A percentile compares a stretch with the other conserved stretches of the same genome.
These are phyloP conservation scores for Melastoma malabathricum DNA, from an alignment of 345 rosid species.

Conservation along the genomic window DNA sequence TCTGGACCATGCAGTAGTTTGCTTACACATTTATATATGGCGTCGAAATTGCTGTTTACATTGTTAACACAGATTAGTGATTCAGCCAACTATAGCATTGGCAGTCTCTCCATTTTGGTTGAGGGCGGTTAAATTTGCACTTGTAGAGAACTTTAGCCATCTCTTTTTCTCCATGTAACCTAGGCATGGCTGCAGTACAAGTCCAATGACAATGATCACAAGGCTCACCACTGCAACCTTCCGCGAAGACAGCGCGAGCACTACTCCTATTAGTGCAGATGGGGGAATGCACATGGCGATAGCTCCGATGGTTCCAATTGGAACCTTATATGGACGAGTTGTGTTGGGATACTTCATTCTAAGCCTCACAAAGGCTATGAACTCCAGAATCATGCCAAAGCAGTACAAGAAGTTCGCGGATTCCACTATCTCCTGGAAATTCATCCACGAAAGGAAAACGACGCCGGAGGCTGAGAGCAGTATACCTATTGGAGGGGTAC, in stretches of 20 bases:
- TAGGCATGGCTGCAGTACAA: conserved; percentile 43
- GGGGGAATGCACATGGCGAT: conserved; percentile 61
- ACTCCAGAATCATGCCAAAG: conserved; percentile 67
- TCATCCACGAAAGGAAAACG: conserved; percentile 50
- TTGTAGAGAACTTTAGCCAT: conserved; percentile 42
- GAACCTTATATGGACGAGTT: conserved; percentile 57
- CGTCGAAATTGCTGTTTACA: neutral
- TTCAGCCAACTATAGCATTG: conserved; percentile 8
- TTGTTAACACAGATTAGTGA: neutral
- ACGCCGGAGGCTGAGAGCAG: conserved; percentile 64
- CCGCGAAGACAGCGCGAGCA: conserved; percentile 44
- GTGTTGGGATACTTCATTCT: conserved; percentile 43
- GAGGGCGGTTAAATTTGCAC: conserved; percentile 23
- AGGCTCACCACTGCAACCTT: conserved; percentile 48
- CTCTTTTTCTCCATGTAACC: conserved; percentile 32
- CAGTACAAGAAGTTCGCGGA: conserved; percentile 68
- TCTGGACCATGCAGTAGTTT: neutral
- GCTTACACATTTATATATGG: neutral
- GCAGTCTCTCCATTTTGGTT: conserved; percentile 4
- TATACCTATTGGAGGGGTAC: conserved; percentile 55
- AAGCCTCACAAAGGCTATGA: conserved; percentile 39
- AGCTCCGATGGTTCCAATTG: conserved; percentile 48
- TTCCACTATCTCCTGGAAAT: conserved; percentile 62
- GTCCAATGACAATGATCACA: conserved; percentile 37
- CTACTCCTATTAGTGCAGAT: conserved; percentile 38